These are phyloP conservation scores for Pseudonectria foliicola DNA, from an alignment of 2,329 filamentous ascomycete species.

Conservation along the genomic window DNA sequence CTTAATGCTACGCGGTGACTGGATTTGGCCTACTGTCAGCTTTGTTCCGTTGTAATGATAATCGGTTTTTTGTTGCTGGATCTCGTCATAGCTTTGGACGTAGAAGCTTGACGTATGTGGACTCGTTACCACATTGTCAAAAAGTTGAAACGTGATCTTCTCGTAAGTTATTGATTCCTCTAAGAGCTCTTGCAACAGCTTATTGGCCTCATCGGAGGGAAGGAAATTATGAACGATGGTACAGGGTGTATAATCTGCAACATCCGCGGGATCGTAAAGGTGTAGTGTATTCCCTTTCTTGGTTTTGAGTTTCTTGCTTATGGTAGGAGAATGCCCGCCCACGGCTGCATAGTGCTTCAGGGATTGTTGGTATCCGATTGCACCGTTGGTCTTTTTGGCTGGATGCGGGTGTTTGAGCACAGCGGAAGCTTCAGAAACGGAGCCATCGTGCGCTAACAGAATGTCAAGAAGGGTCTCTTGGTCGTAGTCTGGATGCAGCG, in stretches of 20 bases:
- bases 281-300: conserved; percentile 78
- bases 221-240: conserved; percentile 91
- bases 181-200: conserved; percentile 68
- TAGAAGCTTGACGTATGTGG: conserved; percentile 83
- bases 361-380: conserved; percentile 55
- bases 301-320: conserved; percentile 50
- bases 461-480: conserved; percentile 69
- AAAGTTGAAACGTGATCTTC: conserved; percentile 71
- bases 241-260: conserved; percentile 79
- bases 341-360: conserved; percentile 43
- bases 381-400: conserved; percentile 28
- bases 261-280: conserved; percentile 72
- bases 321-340: conserved; percentile 8
- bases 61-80: conserved; percentile 62
- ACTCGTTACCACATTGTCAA: conserved; percentile 77
- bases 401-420: conserved; percentile 36
- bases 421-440: conserved; percentile 57
- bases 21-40: conserved; percentile 43
- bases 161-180: conserved; percentile 65
- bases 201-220: conserved; percentile 61
- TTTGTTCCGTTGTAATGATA: conserved; percentile 80
- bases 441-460: conserved; percentile 70
- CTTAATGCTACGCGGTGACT: background rate
- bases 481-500: conserved; percentile 59
- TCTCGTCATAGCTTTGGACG: conserved; percentile 66